Base-by-base conservation (phyloP, 129 eudicot species). In the Gnaphalium uliginosum region DNA sequence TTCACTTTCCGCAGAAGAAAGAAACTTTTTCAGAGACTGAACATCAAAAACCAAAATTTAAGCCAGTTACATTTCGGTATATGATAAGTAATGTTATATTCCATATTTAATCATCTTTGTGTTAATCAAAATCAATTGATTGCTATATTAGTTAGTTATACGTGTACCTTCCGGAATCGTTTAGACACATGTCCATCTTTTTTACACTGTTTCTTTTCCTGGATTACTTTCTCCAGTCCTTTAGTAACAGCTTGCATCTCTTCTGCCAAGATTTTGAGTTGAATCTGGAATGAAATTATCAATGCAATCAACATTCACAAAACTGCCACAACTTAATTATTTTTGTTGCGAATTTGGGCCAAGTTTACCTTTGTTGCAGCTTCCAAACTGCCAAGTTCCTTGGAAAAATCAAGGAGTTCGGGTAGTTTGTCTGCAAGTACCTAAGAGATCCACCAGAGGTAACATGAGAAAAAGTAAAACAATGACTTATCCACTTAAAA, bases 361-460 rank as follows among this genome's bases (percentile, higher is more conserved):
- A 73, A 69, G 50, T 33, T 37, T 79, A 91, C 98, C 98, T 90
- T 93, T 71, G 97, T 79, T 43, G 96, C 88, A 58, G 89, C 85
- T 83, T 93, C 98, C 88, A 93, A 82, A 86, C 97, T 88, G 70
- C 83, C 65, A 83, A 93, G 88, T 73, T 93, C 97, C 76, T 87
- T 81, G 64, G 91, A 89, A 75, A 90, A 93, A 85, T 93, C 97
- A 30, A 93, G 89, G 75, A 93, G 87, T 84, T 93, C 97, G 0
- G 98, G 98, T n/a, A 88, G 76, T 66, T 93, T 88, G 62, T 93
- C 98, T 25, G 92, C 85, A 79, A 93, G 87, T 37, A 90, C 93
- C 98, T 93, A 73, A 37, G 37, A 72, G 24, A 72, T 72, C 50
- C 75, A 80, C 50, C 22, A 76, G 29, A 24, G 59, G 69, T 50